phyloP scores from a whole-genome alignment of 2,329 filamentous ascomycete species.

The Alternaria novae-zelandiae region DNA sequence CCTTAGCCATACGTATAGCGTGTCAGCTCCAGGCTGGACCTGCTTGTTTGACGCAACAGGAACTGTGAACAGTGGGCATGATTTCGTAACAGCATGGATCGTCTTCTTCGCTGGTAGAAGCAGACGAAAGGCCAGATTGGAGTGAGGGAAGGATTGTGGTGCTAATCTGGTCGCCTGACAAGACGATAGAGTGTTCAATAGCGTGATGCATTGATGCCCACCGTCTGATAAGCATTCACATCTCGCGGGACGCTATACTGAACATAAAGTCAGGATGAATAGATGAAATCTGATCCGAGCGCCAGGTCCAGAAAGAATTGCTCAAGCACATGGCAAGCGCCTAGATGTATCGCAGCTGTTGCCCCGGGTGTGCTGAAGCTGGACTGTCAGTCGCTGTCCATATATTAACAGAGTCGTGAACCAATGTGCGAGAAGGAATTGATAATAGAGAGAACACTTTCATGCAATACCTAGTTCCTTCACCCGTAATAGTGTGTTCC shows the following conservation, averaged over 20 bases:
- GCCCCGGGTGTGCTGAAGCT: background rate
- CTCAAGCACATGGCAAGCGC: background rate
- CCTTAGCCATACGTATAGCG: slow-evolving; percentile 9
- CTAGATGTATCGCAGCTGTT: background rate
- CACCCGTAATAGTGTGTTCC: background rate
- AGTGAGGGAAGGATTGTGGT: background rate
- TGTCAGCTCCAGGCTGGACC: slow-evolving; percentile 8
- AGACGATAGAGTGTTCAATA: slow-evolving; percentile 24
- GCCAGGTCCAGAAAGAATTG: background rate
- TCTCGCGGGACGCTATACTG: background rate
- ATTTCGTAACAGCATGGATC: background rate
- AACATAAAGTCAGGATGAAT: background rate
- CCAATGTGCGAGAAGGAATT: background rate
- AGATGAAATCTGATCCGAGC: slow-evolving; percentile 1
- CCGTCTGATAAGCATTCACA: slow-evolving; percentile 1
- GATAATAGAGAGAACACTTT: background rate
- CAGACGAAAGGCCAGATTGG: background rate
- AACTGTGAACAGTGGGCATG: background rate
- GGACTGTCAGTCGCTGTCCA: background rate
- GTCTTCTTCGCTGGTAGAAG: background rate
- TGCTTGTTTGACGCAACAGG: background rate
- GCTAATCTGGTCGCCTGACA: slow-evolving; percentile 10
- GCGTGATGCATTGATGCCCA: slow-evolving; percentile 31
- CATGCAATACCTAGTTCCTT: background rate
- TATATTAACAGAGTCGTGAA: background rate